Evolutionary conservation across 2,329 filamentous ascomycete species (phyloP), one percentile per base, ranked within the genome.

Genomic region (Leptosphaerulina australis): DNA sequence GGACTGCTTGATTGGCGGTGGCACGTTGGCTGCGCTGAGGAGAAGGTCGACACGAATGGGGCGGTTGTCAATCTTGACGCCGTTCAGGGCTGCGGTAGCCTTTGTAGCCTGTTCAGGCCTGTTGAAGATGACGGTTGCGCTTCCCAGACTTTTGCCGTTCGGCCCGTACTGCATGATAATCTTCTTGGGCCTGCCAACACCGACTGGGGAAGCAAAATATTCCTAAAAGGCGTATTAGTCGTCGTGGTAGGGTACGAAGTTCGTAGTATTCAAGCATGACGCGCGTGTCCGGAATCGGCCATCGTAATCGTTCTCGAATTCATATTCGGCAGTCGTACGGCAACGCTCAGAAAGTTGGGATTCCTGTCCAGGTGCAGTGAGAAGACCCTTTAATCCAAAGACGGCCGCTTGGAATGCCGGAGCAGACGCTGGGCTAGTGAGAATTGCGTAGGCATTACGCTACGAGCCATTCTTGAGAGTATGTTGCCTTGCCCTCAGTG

Each of bases 41-140:
- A 99, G 85, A 57, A 99, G 87, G 75, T 97, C 93, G 66, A 99
- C 91, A 88, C 93, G 96, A 79, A 99, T 93, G 20, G 91, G 89
- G 61, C 86, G 85, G 68, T 87, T 87, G 76, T 99, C 94, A 53
- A 99, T 91, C 45, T 94, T 84, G 52, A 97, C 84, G 56, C 91
- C 91, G 67, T 99, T 95, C 63, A 96, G 81, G 58, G 88, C 85
- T 67, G 87, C 83, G 64, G 91, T 89, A 54, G 94, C 94, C 76
- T 91, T 90, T 70, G 85, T 85, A 60, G 93, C 94, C 59, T 88
- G 89, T 62, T 91, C 90, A 20, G 87, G 77, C 68, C 90, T 90
- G 73, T 77, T 77, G 79, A 99, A 99, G 58, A 87, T 86, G 64
- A 99, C 88, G 45, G 91, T 94, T 66, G 92, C 92, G 70, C 93